A percentile compares a stretch with the other conserved stretches of the same genome.
These are phyloP conservation scores for Pleurotus ostreatus DNA, from an alignment of 768 basidiomycete species.

Conservation along the genomic window DNA sequence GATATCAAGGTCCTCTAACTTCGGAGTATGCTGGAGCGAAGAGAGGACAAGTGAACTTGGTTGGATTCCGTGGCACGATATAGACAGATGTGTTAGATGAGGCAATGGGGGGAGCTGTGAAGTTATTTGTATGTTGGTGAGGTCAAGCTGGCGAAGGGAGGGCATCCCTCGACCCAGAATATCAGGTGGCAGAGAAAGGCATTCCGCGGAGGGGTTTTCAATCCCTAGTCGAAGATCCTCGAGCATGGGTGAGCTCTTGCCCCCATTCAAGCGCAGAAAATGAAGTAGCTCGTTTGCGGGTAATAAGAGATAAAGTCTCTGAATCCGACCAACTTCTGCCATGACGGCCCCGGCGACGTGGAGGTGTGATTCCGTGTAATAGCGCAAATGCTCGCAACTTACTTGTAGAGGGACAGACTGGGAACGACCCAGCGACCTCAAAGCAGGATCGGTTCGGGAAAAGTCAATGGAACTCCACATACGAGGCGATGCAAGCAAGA, in stretches of 20 bases:
- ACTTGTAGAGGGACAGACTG: background rate
- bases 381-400: background rate
- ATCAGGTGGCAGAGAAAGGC: background rate
- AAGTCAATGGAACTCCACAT: background rate
- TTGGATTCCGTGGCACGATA: background rate
- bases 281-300: background rate
- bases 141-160: background rate
- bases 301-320: background rate
- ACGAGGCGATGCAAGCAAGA: background rate
- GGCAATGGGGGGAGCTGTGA: background rate
- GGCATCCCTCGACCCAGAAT: background rate
- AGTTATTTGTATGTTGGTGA: background rate
- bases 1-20: background rate
- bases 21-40: background rate
- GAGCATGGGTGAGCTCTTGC: background rate
- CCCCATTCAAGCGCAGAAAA: background rate
- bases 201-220: background rate
- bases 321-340: background rate
- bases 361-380: background rate
- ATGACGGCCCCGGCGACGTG: background rate
- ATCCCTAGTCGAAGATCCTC: background rate
- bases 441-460: background rate
- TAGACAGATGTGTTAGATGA: background rate
- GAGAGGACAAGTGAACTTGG: background rate
- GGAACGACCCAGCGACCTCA: background rate